These are phyloP conservation scores for Acanthamoeba sp. DNA, from an alignment of 208 protist species.

Conservation along the genomic window DNA sequence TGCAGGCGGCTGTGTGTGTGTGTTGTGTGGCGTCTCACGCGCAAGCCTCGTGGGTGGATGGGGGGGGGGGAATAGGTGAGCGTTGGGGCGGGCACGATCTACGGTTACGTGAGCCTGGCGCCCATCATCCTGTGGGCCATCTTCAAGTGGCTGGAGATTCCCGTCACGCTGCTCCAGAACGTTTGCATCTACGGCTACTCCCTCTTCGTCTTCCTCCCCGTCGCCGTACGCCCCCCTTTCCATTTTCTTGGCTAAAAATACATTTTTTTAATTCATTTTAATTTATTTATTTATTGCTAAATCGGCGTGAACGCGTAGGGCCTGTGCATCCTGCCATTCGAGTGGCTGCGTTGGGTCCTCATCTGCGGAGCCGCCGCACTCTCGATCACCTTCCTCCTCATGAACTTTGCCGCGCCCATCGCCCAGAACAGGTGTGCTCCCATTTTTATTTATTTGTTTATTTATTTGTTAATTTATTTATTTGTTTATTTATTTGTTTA, in stretches of 20 bases:
- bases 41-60: too few species aligned
- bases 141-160: conserved; percentile 62
- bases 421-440: conserved; percentile 6
- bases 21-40: neutral
- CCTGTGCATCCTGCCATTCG: conserved; percentile 54
- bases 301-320: neutral
- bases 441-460: neutral
- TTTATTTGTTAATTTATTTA: neutral
- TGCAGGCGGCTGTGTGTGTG: neutral
- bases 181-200: conserved; percentile 75
- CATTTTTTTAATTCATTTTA: neutral
- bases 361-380: neutral
- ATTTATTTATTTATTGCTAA: neutral
- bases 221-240: conserved; percentile 40
- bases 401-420: conserved; percentile 62
- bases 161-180: conserved; percentile 40
- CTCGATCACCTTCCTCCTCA: conserved; percentile 61
- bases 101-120: conserved; percentile 32
- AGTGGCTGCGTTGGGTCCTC: conserved; percentile 41
- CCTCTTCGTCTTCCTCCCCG: conserved; percentile 72
- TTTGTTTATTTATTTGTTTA: neutral
- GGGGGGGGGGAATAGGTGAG: neutral
- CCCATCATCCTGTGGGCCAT: conserved; percentile 53
- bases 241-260: neutral
- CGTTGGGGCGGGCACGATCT: conserved; percentile 53